A percentile compares a stretch with the other conserved stretches of the same genome.
Conservation (phyloP, 2,329 filamentous ascomycete species). For the Coniella vitis region DNA sequence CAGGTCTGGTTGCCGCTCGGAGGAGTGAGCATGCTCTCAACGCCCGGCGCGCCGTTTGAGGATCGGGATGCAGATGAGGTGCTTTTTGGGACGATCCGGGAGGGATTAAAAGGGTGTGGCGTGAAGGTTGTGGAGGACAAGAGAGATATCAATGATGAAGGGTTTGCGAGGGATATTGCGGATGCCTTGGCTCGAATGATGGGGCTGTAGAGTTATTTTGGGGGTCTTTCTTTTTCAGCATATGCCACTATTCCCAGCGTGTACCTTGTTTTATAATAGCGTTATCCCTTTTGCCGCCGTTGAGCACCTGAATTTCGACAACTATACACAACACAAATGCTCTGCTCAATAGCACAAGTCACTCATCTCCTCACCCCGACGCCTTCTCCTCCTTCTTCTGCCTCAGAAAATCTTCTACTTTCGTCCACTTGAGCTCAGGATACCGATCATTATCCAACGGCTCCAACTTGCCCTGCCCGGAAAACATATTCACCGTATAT, state of each 20-base stretch:
- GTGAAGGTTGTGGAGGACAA: conserved; percentile 44
- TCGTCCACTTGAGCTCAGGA: conserved; percentile 17
- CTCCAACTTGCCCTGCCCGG: conserved; percentile 15
- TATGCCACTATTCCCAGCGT: no score
- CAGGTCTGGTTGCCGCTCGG: conserved; percentile 53
- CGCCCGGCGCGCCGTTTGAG: conserved; percentile 46
- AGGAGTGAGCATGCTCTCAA: conserved; percentile 56
- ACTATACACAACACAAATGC: no score
- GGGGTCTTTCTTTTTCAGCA: no score
- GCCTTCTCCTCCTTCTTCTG: neutral
- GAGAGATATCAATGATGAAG: conserved; percentile 46
- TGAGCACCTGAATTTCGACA: no score
- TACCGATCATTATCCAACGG: conserved; percentile 17
- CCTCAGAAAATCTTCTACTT: conserved; percentile 7
- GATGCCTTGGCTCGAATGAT: conserved; percentile 30
- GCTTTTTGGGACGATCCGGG: conserved; percentile 45
- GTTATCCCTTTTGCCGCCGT: no score
- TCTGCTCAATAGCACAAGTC: no score
- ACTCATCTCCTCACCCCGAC: no score
- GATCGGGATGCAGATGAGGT: conserved; percentile 35
- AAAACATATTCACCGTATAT: conserved; percentile 17
- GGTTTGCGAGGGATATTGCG: conserved; percentile 42
- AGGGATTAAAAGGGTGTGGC: conserved; percentile 39
- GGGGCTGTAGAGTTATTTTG: conserved; percentile 7
- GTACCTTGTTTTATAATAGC: no score